A percentile compares a stretch with the other conserved stretches of the same genome.
These are phyloP conservation scores for Prinsepia uniflora DNA, from an alignment of 306 rosid species.

Conservation along the genomic window DNA sequence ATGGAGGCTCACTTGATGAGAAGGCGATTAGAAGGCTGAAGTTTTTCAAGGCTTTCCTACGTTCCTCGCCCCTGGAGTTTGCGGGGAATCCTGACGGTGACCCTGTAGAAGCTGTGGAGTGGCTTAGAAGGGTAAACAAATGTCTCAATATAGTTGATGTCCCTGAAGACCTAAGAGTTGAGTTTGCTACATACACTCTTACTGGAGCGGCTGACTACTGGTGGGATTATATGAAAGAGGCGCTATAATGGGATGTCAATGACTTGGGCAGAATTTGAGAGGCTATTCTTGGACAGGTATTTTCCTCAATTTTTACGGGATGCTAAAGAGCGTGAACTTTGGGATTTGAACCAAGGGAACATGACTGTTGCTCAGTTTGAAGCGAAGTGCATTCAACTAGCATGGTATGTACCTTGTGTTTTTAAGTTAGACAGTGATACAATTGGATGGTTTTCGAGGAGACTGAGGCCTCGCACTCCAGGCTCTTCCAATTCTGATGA, in stretches of 20 bases:
- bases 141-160: conserved; percentile 4
- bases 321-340: neutral
- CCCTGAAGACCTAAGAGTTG: conserved; percentile 1
- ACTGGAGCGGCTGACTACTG: conserved; percentile 4
- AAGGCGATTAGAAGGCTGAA: neutral
- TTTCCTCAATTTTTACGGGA: neutral
- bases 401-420: neutral
- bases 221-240: neutral
- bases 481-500: too few species aligned
- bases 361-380: neutral
- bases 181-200: neutral
- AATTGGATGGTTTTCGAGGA: neutral
- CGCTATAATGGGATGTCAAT: neutral
- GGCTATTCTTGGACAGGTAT: neutral
- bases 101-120: neutral
- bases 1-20: neutral
- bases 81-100: neutral
- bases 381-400: neutral
- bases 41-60: neutral
- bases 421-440: neutral
- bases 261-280: neutral
- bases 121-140: neutral
- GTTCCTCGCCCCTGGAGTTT: neutral
- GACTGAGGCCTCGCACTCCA: conserved; percentile 4
- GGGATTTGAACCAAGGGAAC: neutral